phyloP scores from a whole-genome alignment of 495 filamentous ascomycete genomes.

The Evansstolkia leycettana region DNA sequence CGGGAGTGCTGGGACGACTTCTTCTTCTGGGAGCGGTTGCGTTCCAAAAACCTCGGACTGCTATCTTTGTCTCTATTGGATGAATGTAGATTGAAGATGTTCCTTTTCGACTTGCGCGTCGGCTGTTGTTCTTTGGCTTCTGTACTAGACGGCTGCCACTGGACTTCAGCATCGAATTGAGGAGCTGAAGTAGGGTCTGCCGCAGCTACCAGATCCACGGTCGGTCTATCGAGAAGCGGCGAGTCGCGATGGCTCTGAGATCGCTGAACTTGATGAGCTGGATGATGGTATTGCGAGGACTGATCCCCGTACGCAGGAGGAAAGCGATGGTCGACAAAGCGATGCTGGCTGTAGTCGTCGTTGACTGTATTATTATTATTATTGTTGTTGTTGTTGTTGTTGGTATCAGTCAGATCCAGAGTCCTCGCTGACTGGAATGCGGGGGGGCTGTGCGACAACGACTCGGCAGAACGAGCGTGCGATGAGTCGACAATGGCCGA shows the following conservation, averaged over 20 bases:
- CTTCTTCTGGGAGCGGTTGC: background rate
- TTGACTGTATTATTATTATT: background rate
- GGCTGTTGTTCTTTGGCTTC: background rate
- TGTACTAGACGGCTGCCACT: background rate
- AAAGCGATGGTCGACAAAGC: background rate
- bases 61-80: background rate
- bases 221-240: background rate
- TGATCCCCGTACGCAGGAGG: too few relatives aligned
- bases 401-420: too few relatives aligned
- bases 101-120: constrained; percentile 1
- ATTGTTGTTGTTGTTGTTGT: background rate
- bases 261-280: background rate
- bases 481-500: too few relatives aligned
- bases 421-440: background rate
- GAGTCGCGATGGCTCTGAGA: background rate
- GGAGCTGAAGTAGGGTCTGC: background rate
- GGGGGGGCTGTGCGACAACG: background rate
- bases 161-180: background rate
- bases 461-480: background rate
- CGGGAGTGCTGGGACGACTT: background rate
- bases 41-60: background rate
- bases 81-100: background rate
- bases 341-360: background rate
- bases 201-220: background rate
- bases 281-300: background rate